Percentiles rank a stretch among this genome's conserved stretches.
These are phyloP conservation scores for Metarhizium rileyi DNA, from an alignment of 2,329 filamentous ascomycete species.

Conservation along the genomic window DNA sequence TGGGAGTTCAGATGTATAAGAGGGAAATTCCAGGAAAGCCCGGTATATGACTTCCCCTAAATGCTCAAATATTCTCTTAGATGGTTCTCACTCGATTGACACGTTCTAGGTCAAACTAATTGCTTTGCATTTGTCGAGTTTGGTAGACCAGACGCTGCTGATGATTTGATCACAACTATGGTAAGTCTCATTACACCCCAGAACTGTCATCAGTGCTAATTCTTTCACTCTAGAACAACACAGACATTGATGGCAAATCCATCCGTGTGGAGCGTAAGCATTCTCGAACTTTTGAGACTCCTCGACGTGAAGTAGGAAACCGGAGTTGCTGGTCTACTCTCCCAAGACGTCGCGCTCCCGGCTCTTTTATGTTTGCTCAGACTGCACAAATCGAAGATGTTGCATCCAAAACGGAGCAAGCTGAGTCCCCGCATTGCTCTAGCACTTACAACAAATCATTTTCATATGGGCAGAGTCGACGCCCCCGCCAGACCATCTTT, in stretches of 20 bases:
- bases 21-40: conserved; percentile 12
- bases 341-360: conserved; percentile 1
- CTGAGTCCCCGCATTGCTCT: neutral
- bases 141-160: conserved; percentile 24
- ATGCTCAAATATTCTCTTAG: neutral
- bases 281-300: conserved; percentile 13
- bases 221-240: conserved; percentile 20
- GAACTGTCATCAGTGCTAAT: conserved; percentile 7
- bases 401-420: neutral
- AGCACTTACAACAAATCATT: conserved; percentile 1
- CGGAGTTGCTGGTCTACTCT: conserved; percentile 5
- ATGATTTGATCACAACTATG: conserved; percentile 23
- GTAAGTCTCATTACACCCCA: conserved; percentile 20
- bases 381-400: neutral
- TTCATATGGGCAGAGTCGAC: conserved; percentile 1
- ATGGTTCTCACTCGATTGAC: conserved; percentile 7
- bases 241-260: conserved; percentile 18
- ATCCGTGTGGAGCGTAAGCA: conserved; percentile 31
- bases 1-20: conserved; percentile 17
- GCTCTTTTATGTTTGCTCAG: neutral
- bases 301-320: conserved; percentile 6
- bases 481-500: conserved; percentile 9
- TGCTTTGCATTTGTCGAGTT: conserved; percentile 32
- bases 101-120: conserved; percentile 10
- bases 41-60: neutral